These are phyloP conservation scores for Stachybotrys elegans DNA, from an alignment of 2,329 filamentous ascomycete species.

Conservation along the genomic window DNA sequence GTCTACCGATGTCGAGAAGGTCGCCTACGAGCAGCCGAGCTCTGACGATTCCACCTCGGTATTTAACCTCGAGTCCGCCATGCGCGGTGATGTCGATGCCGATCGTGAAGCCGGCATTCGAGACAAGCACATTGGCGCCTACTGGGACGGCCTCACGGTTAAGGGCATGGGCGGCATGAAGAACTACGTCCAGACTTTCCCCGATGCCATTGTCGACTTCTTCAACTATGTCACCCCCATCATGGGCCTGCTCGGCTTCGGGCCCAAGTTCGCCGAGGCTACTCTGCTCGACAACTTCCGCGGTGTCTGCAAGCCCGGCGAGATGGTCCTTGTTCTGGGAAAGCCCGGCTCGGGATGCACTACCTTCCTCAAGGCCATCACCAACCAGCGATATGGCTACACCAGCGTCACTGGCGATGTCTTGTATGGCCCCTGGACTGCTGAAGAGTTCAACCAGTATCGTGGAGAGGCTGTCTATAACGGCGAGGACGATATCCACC, in stretches of 20 bases:
- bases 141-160: slow-evolving; percentile 74
- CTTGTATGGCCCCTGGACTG: slow-evolving; percentile 67
- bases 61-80: slow-evolving; percentile 71
- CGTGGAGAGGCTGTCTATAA: slow-evolving; percentile 83
- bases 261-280: slow-evolving; percentile 64
- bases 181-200: slow-evolving; percentile 71
- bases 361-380: slow-evolving; percentile 63
- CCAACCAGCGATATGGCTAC: slow-evolving; percentile 59
- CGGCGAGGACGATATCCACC: slow-evolving; percentile 73
- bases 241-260: slow-evolving; percentile 57
- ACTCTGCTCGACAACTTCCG: slow-evolving; percentile 70
- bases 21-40: slow-evolving; percentile 24
- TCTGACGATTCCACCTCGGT: slow-evolving; percentile 39
- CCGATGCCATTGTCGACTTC: slow-evolving; percentile 70
- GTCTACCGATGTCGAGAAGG: slow-evolving; percentile 59
- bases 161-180: slow-evolving; percentile 68
- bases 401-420: slow-evolving; percentile 62
- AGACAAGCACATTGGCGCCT: slow-evolving; percentile 72
- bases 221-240: slow-evolving; percentile 68
- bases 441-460: slow-evolving; percentile 67
- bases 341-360: slow-evolving; percentile 70
- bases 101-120: slow-evolving; percentile 75
- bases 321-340: slow-evolving; percentile 83
- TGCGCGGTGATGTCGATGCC: slow-evolving; percentile 67
- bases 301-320: slow-evolving; percentile 69